phyloP scores from a whole-genome alignment of 2,329 filamentous ascomycete species.

The Ascosphaera aggregata region DNA sequence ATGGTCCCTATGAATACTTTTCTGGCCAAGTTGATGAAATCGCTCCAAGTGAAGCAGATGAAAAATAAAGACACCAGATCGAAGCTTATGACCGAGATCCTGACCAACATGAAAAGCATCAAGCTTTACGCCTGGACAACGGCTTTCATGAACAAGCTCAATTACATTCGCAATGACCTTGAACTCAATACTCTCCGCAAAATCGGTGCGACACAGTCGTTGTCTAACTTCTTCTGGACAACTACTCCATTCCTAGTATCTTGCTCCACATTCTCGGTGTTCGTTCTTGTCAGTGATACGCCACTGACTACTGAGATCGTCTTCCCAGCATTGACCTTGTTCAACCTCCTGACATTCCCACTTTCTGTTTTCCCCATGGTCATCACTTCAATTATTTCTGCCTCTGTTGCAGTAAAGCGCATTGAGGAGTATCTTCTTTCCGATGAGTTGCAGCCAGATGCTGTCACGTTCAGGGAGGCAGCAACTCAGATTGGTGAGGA shows the following conservation, averaged over 20 bases:
- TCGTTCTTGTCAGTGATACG: slow-evolving; percentile 58
- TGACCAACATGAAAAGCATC: slow-evolving; percentile 99
- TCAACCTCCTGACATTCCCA: slow-evolving; percentile 91
- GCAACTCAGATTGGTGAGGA: slow-evolving; percentile 64
- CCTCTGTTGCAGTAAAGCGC: slow-evolving; percentile 72
- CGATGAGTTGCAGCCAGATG: slow-evolving; percentile 75
- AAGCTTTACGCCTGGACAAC: slow-evolving; percentile 96
- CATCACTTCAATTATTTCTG: slow-evolving; percentile 88
- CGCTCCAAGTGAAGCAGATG: slow-evolving; percentile 88
- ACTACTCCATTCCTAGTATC: slow-evolving; percentile 95
- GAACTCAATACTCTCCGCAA: slow-evolving; percentile 89
- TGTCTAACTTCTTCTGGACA: slow-evolving; percentile 96
- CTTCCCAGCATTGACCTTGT: slow-evolving; percentile 77
- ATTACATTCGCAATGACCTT: slow-evolving; percentile 83
- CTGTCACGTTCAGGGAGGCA: slow-evolving; percentile 45
- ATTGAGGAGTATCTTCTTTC: slow-evolving; percentile 66
- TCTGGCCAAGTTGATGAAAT: slow-evolving; percentile 85
- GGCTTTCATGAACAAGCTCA: slow-evolving; percentile 94
- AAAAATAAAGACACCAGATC: slow-evolving; percentile 95
- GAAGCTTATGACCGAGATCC: slow-evolving; percentile 83
- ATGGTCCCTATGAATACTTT: slow-evolving; percentile 95
- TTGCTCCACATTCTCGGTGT: slow-evolving; percentile 87
- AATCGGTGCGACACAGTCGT: slow-evolving; percentile 80
- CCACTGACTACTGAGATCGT: slow-evolving; percentile 87
- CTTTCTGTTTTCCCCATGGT: slow-evolving; percentile 92